These are phyloP conservation scores for Talaromyces albobiverticillius DNA, from an alignment of 2,329 filamentous ascomycete genomes.

Conservation along the genomic window DNA sequence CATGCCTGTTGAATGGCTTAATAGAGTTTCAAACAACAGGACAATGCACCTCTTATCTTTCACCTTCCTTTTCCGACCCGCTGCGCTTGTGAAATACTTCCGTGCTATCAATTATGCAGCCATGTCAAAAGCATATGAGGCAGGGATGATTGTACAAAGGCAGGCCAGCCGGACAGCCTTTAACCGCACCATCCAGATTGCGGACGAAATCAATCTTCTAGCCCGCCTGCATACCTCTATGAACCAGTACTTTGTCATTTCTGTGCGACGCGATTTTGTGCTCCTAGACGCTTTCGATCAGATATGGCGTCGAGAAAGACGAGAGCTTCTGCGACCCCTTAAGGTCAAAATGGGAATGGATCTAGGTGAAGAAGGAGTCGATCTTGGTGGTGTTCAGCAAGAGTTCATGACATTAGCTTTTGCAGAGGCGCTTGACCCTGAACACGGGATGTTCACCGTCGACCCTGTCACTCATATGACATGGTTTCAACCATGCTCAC, in stretches of 20 bases:
- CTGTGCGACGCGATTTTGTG: slow-evolving; percentile 65
- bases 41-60: slow-evolving; percentile 74
- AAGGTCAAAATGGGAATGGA: slow-evolving; percentile 85
- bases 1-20: slow-evolving; percentile 70
- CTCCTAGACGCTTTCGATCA: slow-evolving; percentile 78
- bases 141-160: slow-evolving; percentile 52
- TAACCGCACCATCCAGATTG: slow-evolving; percentile 36
- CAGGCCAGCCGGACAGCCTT: slow-evolving; percentile 47
- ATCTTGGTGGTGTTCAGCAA: slow-evolving; percentile 92
- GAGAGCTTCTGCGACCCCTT: slow-evolving; percentile 78
- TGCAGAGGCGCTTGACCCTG: slow-evolving; percentile 72
- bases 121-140: slow-evolving; percentile 79
- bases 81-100: slow-evolving; percentile 76
- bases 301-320: slow-evolving; percentile 79
- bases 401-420: slow-evolving; percentile 90
- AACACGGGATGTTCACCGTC: slow-evolving; percentile 73
- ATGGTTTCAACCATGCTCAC: slow-evolving; percentile 81
- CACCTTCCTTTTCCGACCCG: slow-evolving; percentile 73
- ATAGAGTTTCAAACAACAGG: slow-evolving; percentile 59
- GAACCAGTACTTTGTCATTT: slow-evolving; percentile 67
- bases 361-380: slow-evolving; percentile 80
- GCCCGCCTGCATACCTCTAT: slow-evolving; percentile 65
- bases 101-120: slow-evolving; percentile 80
- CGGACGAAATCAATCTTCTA: slow-evolving; percentile 61
- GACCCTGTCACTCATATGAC: slow-evolving; percentile 74